A percentile compares a stretch with the other conserved stretches of the same genome.
Conservation (phyloP, 169 alveolate genomes). For the Miamiensis avidus region DNA sequence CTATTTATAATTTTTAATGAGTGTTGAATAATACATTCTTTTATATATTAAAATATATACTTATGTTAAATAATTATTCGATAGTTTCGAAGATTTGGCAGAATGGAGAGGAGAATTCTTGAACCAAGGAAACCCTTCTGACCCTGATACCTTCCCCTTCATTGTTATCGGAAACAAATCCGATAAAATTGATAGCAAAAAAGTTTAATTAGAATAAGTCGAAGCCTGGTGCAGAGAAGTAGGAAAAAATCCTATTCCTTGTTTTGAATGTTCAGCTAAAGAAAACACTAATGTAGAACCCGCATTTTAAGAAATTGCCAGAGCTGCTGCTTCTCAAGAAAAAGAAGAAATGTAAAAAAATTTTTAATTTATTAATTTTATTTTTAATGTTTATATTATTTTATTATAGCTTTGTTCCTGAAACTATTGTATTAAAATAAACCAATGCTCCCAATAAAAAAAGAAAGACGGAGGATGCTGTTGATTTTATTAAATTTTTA, state of each 20-base stretch:
- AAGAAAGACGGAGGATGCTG: not conserved
- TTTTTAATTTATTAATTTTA: not conserved
- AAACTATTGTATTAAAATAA: not conserved
- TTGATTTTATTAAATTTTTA: no score
- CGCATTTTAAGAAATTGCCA: conserved; percentile 91
- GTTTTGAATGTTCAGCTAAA: conserved; percentile 97
- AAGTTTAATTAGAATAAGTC: conserved; percentile 91
- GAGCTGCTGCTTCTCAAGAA: conserved; percentile 48
- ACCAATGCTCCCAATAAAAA: not conserved
- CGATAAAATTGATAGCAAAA: conserved; percentile 93
- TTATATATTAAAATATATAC: not conserved
- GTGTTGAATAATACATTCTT: not conserved
- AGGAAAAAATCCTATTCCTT: conserved; percentile 83
- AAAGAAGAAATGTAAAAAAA: conserved; percentile 44
- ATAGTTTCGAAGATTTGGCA: conserved; percentile 49
- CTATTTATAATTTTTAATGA: no score
- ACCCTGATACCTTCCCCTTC: conserved; percentile 94
- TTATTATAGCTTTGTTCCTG: not conserved
- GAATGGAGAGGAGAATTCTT: conserved; percentile 98
- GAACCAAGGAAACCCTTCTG: conserved; percentile 94
- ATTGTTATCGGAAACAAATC: conserved; percentile 97
- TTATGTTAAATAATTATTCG: not conserved
- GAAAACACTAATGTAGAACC: conserved; percentile 94
- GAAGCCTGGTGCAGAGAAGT: conserved; percentile 93
- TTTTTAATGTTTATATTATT: no score